Evolutionary conservation across 2,329 filamentous ascomycete species (phyloP), one percentile per base, ranked within the genome.

Genomic region (Proliferodiscus dingleyae): DNA sequence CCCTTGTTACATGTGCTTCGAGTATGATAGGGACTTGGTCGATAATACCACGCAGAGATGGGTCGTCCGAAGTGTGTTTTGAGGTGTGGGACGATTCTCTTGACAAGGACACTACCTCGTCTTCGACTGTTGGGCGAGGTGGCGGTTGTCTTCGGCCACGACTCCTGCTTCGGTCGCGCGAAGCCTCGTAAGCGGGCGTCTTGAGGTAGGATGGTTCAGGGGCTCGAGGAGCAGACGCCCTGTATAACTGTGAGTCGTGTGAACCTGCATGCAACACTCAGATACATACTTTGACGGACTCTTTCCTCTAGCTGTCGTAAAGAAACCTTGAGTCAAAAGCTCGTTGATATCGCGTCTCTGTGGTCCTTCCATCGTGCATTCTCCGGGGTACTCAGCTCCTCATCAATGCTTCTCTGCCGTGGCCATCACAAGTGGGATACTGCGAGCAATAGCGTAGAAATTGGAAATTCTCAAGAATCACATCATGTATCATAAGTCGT

Each of bases 11-110:
- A 37, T 69, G 64, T 11, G 85, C 76, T 45, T 84, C 80, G 45
- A 83, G 66, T 19, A 90, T 69, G 39, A 89, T 70, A 10, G 80
- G 81, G 21, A 81, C 68, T 59, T 90, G 86, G 42, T 89, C 83
- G 47, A 83, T 65, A 5, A 77, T 75, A 30, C 86, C 86, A 46
- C 77, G 77, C 46, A 75, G 74, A 40, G 73, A 71, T 22, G 77
- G 73, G 47, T 83, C 78, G 53, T 83, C 81, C 16, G 46, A 50
- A 5, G 53, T 41, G 7, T 46, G 19, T 33, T 23, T 41, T 9
- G 47, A 37, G 23, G 49, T 24, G 11, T 41, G 34, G 21, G 37
- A 46, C 21, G 71, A 70, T 56, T 89, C 85, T 61, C 73, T 79
- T 5, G 75, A 75, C 29, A 87, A 64, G 6, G 84, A 78, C 11